Evolutionary conservation across 2,329 filamentous ascomycete species (phyloP).

Genomic region (Paracamarosporium sp.): DNA sequence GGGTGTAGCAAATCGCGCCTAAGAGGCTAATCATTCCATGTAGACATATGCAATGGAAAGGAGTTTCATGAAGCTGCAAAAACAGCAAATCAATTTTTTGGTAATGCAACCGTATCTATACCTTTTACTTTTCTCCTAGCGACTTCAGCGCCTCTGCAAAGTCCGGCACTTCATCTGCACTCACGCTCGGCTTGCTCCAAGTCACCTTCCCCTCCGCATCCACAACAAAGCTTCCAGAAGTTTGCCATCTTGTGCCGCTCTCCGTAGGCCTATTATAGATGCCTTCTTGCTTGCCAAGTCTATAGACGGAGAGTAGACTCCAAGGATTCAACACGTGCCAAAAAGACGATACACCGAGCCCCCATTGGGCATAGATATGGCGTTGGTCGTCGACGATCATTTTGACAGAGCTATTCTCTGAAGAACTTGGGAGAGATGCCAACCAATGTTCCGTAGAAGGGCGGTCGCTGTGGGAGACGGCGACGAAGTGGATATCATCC

Average conservation of each 20-base stretch:
- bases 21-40: neutral
- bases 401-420: constrained; percentile 52
- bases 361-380: constrained; percentile 69
- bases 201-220: constrained; percentile 60
- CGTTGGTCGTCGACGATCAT: constrained; percentile 68
- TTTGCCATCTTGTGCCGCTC: constrained; percentile 74
- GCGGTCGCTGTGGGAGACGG: constrained; percentile 44
- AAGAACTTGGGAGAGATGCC: constrained; percentile 28
- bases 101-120: neutral
- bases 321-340: constrained; percentile 69
- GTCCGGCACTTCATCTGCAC: constrained; percentile 62
- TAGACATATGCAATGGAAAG: neutral
- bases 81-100: neutral
- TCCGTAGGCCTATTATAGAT: constrained; percentile 72
- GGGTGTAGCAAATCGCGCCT: neutral
- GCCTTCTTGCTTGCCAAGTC: constrained; percentile 66
- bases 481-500: constrained; percentile 36
- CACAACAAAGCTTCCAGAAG: constrained; percentile 68
- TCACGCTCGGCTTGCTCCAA: constrained; percentile 58
- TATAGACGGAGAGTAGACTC: constrained; percentile 64
- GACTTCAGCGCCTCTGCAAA: constrained; percentile 56
- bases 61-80: neutral
- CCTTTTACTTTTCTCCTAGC: constrained; percentile 11
- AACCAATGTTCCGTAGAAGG: constrained; percentile 43
- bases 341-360: constrained; percentile 65